Evolutionary conservation across 148 eudicot genomes (phyloP).

Genomic region (Rhododendron henanense): DNA sequence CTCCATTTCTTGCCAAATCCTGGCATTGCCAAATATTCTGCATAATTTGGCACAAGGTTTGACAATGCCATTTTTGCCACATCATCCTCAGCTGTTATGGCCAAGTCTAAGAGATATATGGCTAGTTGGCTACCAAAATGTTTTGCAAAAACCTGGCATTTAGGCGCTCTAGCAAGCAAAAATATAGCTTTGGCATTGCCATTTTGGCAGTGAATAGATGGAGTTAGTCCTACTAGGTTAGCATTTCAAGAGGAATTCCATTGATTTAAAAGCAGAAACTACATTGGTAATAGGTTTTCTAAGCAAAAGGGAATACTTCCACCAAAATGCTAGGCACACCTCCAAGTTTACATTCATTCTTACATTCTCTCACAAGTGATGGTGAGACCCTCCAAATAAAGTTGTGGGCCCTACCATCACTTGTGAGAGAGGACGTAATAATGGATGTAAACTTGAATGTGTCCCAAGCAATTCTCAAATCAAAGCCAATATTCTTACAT

Average conservation of each 20-base stretch:
- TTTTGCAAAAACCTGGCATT: neutral
- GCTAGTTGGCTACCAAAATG: neutral
- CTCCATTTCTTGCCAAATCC: neutral
- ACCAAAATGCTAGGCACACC: too few species aligned
- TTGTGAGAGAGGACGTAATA: too few species aligned
- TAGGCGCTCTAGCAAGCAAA: neutral
- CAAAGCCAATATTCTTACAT: constrained; percentile 41
- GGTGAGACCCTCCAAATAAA: too few species aligned
- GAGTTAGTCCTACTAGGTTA: neutral
- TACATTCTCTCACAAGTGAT: too few species aligned
- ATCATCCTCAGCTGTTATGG: neutral
- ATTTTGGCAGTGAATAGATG: neutral
- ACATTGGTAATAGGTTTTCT: too few species aligned
- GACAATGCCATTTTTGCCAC: neutral
- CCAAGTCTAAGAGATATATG: neutral
- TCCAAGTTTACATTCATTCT: too few species aligned
- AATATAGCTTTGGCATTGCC: neutral
- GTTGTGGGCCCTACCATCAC: too few species aligned
- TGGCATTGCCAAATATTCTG: neutral
- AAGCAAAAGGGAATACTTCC: neutral
- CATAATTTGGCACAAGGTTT: neutral
- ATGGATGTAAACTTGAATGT: too few species aligned
- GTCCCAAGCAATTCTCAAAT: too few species aligned
- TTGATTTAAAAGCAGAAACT: neutral
- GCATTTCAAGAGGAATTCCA: neutral